These are phyloP conservation scores for Lotus japonicus DNA, from an alignment of 306 rosid genomes.

Conservation along the genomic window DNA sequence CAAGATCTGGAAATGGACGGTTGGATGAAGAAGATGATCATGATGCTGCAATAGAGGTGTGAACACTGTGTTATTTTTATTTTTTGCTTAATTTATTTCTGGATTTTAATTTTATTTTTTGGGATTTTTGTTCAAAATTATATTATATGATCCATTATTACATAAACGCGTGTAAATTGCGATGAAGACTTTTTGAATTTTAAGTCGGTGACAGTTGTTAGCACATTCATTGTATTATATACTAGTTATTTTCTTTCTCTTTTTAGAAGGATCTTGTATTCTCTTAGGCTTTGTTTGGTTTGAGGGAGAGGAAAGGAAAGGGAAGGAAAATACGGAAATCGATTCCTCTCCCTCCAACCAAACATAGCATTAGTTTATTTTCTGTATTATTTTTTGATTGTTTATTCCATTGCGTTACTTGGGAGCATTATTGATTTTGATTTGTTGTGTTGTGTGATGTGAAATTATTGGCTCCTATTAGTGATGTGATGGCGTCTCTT, in stretches of 20 bases:
- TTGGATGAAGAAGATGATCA: constrained; percentile 38
- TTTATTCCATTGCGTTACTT: background rate
- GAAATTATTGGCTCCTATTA: background rate
- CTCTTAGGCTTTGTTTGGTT: no score
- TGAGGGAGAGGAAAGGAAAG: no score
- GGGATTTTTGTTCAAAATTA: constrained; percentile 8
- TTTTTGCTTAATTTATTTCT: background rate
- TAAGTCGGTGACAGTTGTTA: constrained; percentile 19
- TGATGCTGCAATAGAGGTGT: no score
- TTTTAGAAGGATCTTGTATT: background rate
- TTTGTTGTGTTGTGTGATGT: background rate
- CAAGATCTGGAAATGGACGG: constrained; percentile 98
- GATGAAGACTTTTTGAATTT: background rate
- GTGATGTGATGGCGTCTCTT: background rate
- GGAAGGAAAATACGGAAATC: no score
- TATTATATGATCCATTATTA: background rate
- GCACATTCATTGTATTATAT: no score
- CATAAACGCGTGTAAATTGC: background rate
- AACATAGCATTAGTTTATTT: no score
- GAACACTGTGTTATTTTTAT: background rate
- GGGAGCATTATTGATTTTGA: background rate
- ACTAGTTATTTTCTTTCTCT: background rate
- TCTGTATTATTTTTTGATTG: background rate
- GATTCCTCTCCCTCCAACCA: no score
- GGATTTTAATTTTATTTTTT: background rate